phyloP scores from a whole-genome alignment of 345 rosid genomes.

The Arabidopsis arenosa region DNA sequence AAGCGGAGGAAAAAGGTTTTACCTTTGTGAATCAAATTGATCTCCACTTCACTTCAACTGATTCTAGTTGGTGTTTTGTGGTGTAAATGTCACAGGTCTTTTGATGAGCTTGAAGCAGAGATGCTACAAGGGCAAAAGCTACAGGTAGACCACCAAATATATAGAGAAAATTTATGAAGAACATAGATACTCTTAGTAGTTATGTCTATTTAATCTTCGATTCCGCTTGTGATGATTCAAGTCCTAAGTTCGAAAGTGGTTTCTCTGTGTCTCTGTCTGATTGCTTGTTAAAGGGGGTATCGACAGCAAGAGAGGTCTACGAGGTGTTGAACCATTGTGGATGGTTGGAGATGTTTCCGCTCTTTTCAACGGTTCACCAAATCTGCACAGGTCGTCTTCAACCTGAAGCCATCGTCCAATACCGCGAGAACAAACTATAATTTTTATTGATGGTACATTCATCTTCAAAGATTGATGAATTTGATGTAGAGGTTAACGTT shows the following conservation, averaged over 20 bases:
- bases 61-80: slow-evolving; percentile 18
- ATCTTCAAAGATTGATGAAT: slow-evolving; percentile 27
- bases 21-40: slow-evolving; percentile 18
- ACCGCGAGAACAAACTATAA: slow-evolving; percentile 63
- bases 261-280: slow-evolving; percentile 10
- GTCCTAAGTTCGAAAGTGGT: slow-evolving; percentile 6
- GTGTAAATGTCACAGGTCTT: slow-evolving; percentile 61
- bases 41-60: background rate
- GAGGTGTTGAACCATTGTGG: slow-evolving; percentile 78
- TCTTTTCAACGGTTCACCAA: slow-evolving; percentile 81
- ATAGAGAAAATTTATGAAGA: background rate
- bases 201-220: background rate
- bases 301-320: slow-evolving; percentile 86
- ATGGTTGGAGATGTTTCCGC: slow-evolving; percentile 85
- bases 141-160: slow-evolving; percentile 60
- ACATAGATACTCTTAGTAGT: background rate
- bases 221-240: background rate
- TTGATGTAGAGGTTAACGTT: slow-evolving; percentile 23
- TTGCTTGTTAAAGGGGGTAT: slow-evolving; percentile 67
- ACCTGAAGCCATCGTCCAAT: slow-evolving; percentile 84
- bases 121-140: slow-evolving; percentile 94
- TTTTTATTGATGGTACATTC: background rate
- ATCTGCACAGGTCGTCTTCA: slow-evolving; percentile 74
- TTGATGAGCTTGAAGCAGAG: slow-evolving; percentile 95
- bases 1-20: slow-evolving; percentile 79